These are phyloP conservation scores for Pseudopithomyces maydicus DNA, from an alignment of 2,329 filamentous ascomycete genomes.

Conservation along the genomic window DNA sequence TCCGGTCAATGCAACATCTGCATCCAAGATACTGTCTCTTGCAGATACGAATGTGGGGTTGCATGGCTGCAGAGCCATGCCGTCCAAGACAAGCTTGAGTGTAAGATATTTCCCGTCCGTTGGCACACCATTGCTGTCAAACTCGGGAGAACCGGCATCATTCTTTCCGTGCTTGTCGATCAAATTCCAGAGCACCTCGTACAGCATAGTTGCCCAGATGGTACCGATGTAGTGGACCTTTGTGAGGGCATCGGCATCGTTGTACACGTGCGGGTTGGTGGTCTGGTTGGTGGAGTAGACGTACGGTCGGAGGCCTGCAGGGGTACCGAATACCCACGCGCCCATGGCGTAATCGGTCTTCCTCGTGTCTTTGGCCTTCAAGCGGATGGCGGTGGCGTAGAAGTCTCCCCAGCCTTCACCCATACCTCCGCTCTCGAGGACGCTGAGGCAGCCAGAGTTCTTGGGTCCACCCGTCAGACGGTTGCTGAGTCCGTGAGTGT, in stretches of 20 bases:
- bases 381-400: conserved; percentile 57
- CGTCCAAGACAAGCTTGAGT: conserved; percentile 60
- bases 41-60: conserved; percentile 60
- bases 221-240: conserved; percentile 57
- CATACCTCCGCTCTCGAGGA: conserved; percentile 61
- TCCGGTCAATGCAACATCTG: conserved; percentile 57
- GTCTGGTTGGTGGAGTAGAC: conserved; percentile 58
- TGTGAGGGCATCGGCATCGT: conserved; percentile 45
- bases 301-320: conserved; percentile 55
- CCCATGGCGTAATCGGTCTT: conserved; percentile 56
- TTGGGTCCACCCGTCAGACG: conserved; percentile 64
- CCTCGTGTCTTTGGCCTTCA: conserved; percentile 55
- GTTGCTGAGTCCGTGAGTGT: conserved; percentile 55
- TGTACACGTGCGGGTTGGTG: conserved; percentile 59
- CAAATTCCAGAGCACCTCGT: conserved; percentile 64
- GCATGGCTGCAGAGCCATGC: conserved; percentile 62
- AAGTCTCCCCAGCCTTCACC: conserved; percentile 65
- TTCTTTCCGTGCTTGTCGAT: conserved; percentile 62
- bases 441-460: conserved; percentile 56
- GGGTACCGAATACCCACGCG: conserved; percentile 54
- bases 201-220: conserved; percentile 59
- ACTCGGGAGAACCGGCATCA: conserved; percentile 48
- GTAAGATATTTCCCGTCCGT: conserved; percentile 58
- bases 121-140: conserved; percentile 53
- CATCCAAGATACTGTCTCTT: conserved; percentile 62